Conservation (phyloP, 2,329 filamentous ascomycete species). For the Sporothrix variecibatus region DNA sequence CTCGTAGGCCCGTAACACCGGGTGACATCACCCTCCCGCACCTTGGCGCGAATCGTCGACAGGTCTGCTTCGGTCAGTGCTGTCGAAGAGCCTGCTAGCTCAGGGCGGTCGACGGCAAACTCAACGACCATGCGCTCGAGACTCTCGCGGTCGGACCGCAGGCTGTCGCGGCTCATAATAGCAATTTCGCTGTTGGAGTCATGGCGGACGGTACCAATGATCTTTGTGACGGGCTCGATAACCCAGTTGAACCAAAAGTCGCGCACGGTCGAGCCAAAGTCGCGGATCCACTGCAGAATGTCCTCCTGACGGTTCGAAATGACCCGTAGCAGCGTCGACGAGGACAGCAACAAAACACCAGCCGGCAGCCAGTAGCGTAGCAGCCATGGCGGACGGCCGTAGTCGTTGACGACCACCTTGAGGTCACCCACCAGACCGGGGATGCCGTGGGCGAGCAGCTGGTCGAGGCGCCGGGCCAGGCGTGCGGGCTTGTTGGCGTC, state of each 20-base stretch:
- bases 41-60: conserved; percentile 71
- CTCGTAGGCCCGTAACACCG: conserved; percentile 88
- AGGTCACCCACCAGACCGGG: conserved; percentile 66
- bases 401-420: conserved; percentile 56
- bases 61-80: conserved; percentile 69
- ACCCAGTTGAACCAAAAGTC: conserved; percentile 99
- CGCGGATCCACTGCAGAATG: conserved; percentile 75
- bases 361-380: conserved; percentile 89
- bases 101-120: conserved; percentile 82
- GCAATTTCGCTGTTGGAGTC: conserved; percentile 92
- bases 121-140: conserved; percentile 98
- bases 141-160: conserved; percentile 86
- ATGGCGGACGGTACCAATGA: conserved; percentile 90
- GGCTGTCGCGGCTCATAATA: conserved; percentile 90
- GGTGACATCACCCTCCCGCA: conserved; percentile 92
- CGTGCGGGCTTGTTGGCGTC: conserved; percentile 57
- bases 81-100: conserved; percentile 52
- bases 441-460: conserved; percentile 68
- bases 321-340: conserved; percentile 81
- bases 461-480: conserved; percentile 66
- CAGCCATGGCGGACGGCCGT: conserved; percentile 74
- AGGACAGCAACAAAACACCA: conserved; percentile 71
- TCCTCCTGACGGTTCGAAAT: conserved; percentile 73
- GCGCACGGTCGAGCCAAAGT: conserved; percentile 74
- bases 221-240: conserved; percentile 76